A percentile compares a stretch with the other conserved stretches of the same genome.
phyloP scores from a whole-genome alignment of 345 rosid species.

The Hypericum androsaemum region DNA sequence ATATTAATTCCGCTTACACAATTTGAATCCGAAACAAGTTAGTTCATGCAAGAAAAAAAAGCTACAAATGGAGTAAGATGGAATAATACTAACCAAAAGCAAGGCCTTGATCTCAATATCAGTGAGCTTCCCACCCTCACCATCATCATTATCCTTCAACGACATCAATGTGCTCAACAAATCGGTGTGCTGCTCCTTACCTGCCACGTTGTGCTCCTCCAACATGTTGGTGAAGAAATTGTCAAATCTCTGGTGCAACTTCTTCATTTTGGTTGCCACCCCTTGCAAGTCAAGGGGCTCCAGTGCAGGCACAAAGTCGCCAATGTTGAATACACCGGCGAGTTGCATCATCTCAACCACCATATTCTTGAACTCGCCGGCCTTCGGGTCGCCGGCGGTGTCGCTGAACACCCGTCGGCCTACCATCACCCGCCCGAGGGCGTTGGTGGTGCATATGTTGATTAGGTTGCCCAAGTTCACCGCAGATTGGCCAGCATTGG shows the following conservation, averaged over 20 bases:
- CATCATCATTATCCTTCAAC: slow-evolving; percentile 34
- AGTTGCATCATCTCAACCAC: slow-evolving; percentile 76
- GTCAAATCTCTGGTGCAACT: slow-evolving; percentile 65
- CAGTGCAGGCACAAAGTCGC: slow-evolving; percentile 71
- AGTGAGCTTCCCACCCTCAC: slow-evolving; percentile 47
- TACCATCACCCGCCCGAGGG: slow-evolving; percentile 70
- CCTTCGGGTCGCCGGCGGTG: slow-evolving; percentile 44
- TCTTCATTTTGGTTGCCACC: slow-evolving; percentile 76
- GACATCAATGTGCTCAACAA: slow-evolving; percentile 59
- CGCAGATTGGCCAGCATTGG: slow-evolving; percentile 14
- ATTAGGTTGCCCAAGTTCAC: slow-evolving; percentile 58
- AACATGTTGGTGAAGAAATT: slow-evolving; percentile 45
- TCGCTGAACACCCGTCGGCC: slow-evolving; percentile 61
- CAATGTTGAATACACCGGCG: slow-evolving; percentile 77
- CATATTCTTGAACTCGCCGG: slow-evolving; percentile 82
- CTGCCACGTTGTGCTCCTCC: slow-evolving; percentile 45
- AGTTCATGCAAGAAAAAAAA: background rate
- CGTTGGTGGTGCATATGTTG: slow-evolving; percentile 59
- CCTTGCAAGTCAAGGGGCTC: slow-evolving; percentile 86
- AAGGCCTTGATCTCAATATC: slow-evolving; percentile 83
- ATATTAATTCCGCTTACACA: too few relatives aligned
- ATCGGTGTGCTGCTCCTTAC: slow-evolving; percentile 23
- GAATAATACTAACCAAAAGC: slow-evolving; percentile 38
- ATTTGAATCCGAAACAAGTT: too few relatives aligned
- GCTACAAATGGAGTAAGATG: background rate